Evolutionary conservation across 2,329 filamentous ascomycete genomes (phyloP).

Genomic region (Diaporthe batatas): DNA sequence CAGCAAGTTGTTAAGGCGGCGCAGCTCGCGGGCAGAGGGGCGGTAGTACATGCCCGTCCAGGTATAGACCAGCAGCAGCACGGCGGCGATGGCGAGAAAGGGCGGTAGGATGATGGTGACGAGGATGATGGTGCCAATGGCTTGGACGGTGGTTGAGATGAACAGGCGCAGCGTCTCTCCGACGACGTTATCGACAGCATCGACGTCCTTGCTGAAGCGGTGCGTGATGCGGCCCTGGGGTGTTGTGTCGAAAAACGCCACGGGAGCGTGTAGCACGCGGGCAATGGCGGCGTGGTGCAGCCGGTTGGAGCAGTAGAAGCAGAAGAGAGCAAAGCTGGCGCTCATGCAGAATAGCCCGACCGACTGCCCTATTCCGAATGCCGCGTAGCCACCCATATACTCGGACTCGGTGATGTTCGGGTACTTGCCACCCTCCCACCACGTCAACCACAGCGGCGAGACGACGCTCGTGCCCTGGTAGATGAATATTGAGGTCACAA

Average conservation of each 20-base stretch:
- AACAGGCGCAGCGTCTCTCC: conserved; percentile 76
- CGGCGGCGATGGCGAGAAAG: conserved; percentile 75
- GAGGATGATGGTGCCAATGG: conserved; percentile 72
- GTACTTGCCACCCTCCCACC: conserved; percentile 73
- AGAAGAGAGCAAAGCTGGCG: conserved; percentile 70
- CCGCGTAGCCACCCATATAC: conserved; percentile 72
- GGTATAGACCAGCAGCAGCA: conserved; percentile 71
- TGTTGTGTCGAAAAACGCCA: conserved; percentile 74
- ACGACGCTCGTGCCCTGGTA: conserved; percentile 73
- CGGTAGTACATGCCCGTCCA: conserved; percentile 75
- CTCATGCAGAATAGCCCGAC: conserved; percentile 73
- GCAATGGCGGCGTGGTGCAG: conserved; percentile 60
- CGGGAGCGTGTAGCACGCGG: conserved; percentile 31
- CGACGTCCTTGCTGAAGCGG: conserved; percentile 77
- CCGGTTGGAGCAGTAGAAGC: conserved; percentile 73
- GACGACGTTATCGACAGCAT: conserved; percentile 77
- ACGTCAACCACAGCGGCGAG: conserved; percentile 76
- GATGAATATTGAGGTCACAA: conserved; percentile 64
- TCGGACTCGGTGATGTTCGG: conserved; percentile 51
- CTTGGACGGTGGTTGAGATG: conserved; percentile 72
- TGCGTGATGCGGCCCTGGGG: conserved; percentile 78
- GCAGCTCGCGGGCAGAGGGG: conserved; percentile 75
- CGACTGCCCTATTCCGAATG: conserved; percentile 67
- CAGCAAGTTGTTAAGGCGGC: conserved; percentile 75
- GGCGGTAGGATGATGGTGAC: conserved; percentile 74